phyloP scores from a whole-genome alignment of 169 alveolate species.

The Plasmodium falciparum region DNA sequence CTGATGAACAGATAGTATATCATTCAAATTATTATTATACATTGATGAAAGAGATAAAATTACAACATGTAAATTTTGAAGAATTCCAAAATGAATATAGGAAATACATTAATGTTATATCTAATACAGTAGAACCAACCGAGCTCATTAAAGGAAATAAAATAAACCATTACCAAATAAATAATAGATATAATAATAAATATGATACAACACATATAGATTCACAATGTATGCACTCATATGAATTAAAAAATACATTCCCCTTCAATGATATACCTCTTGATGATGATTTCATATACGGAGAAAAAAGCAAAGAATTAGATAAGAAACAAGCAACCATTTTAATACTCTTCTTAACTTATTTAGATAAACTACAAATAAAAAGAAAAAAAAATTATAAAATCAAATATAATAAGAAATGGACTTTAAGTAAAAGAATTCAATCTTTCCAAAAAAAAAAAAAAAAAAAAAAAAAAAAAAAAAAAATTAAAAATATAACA shows the following conservation, averaged over 20 bases:
- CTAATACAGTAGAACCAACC: not conserved
- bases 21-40: constrained; percentile 43
- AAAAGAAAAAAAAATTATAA: constrained; percentile 15
- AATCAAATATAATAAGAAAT: not conserved
- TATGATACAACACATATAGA: not conserved
- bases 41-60: constrained; percentile 37
- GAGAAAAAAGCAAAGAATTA: constrained; percentile 21
- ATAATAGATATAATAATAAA: not conserved
- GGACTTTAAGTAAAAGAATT: not conserved
- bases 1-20: constrained; percentile 18
- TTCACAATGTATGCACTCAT: not conserved
- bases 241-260: constrained; percentile 20
- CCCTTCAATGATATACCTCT: constrained; percentile 23
- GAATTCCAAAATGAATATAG: constrained; percentile 13
- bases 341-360: constrained; percentile 19
- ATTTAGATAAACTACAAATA: constrained; percentile 20
- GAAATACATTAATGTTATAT: not conserved
- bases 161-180: not conserved
- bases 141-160: not conserved
- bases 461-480: not conserved
- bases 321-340: constrained; percentile 40
- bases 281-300: constrained; percentile 59
- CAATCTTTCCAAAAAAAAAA: not conserved
- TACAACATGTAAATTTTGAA: constrained; percentile 13
- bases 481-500: not conserved